Evolutionary conservation across 192 early-diverging fungal genomes (phyloP).

Genomic region (Spizellomyces punctatus): DNA sequence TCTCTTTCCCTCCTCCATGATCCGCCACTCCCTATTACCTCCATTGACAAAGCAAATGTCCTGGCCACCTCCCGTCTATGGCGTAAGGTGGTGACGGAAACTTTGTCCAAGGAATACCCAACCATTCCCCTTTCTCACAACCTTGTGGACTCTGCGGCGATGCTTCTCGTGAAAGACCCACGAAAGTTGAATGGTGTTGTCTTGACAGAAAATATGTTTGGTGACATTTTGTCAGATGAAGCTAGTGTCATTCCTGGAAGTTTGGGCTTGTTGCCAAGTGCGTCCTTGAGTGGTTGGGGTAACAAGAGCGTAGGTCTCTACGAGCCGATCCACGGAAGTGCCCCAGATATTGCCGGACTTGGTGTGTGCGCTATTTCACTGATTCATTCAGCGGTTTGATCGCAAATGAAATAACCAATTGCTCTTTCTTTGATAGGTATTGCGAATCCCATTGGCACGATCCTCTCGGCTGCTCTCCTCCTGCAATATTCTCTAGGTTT

Average conservation of each 20-base stretch:
- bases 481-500: conserved; percentile 92
- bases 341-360: conserved; percentile 98
- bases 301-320: conserved; percentile 82
- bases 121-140: conserved; percentile 84
- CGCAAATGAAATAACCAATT: not conserved
- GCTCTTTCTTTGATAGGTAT: conserved; percentile 49
- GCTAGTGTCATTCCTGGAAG: conserved; percentile 93
- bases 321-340: conserved; percentile 99
- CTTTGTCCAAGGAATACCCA: conserved; percentile 87
- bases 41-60: conserved; percentile 99
- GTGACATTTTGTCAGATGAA: conserved; percentile 97
- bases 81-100: conserved; percentile 91
- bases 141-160: conserved; percentile 95
- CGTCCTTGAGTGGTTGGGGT: conserved; percentile 86
- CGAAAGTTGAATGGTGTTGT: conserved; percentile 90
- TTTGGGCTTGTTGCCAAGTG: conserved; percentile 91
- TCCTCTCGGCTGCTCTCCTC: conserved; percentile 92
- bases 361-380: conserved; percentile 35
- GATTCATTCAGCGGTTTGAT: not conserved
- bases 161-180: conserved; percentile 95
- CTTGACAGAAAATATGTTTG: conserved; percentile 99
- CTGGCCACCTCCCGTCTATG: conserved; percentile 96
- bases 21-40: conserved; percentile 88
- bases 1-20: conserved; percentile 74
- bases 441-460: conserved; percentile 98